Evolutionary conservation across 164 flowering plant species (phyloP).

Genomic region (Berberis thunbergii): DNA sequence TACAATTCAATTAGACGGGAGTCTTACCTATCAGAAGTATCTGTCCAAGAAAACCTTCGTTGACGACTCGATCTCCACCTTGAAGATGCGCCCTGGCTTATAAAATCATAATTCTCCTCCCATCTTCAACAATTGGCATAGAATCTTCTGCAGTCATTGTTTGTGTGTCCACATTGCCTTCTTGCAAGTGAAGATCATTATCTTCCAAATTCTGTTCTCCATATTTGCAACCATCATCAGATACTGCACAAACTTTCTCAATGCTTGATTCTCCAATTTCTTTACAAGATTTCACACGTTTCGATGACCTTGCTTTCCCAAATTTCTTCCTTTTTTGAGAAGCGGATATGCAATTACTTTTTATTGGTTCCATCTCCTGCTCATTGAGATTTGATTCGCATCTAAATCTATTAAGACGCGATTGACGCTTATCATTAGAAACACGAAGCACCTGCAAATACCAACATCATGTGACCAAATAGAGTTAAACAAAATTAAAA

Average conservation of each 20-base stretch:
- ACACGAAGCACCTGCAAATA: conserved; percentile 73
- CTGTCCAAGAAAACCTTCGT: conserved; percentile 63
- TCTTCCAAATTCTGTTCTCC: conserved; percentile 21
- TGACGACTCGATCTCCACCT: conserved; percentile 34
- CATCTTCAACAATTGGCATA: conserved; percentile 29
- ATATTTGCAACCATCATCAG: conserved; percentile 13
- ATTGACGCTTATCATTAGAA: conserved; percentile 45
- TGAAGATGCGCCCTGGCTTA: conserved; percentile 25
- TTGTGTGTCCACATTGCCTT: conserved; percentile 19
- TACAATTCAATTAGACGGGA: too few species aligned
- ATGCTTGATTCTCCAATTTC: conserved; percentile 13
- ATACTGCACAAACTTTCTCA: conserved; percentile 1
- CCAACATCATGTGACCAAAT: neutral
- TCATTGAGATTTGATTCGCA: conserved; percentile 15
- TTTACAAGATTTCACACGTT: conserved; percentile 17
- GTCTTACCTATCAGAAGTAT: conserved; percentile 63
- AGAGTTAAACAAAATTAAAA: too few species aligned
- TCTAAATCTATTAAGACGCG: conserved; percentile 25
- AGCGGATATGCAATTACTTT: conserved; percentile 15
- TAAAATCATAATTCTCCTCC: conserved; percentile 15
- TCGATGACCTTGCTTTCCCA: conserved; percentile 18
- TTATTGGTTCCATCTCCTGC: conserved; percentile 10
- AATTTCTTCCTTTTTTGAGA: conserved; percentile 37
- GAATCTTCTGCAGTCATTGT: conserved; percentile 20
- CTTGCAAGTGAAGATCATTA: conserved; percentile 11